Conservation (phyloP, 2,329 filamentous ascomycete genomes). For the Escovopsis sp. region DNA sequence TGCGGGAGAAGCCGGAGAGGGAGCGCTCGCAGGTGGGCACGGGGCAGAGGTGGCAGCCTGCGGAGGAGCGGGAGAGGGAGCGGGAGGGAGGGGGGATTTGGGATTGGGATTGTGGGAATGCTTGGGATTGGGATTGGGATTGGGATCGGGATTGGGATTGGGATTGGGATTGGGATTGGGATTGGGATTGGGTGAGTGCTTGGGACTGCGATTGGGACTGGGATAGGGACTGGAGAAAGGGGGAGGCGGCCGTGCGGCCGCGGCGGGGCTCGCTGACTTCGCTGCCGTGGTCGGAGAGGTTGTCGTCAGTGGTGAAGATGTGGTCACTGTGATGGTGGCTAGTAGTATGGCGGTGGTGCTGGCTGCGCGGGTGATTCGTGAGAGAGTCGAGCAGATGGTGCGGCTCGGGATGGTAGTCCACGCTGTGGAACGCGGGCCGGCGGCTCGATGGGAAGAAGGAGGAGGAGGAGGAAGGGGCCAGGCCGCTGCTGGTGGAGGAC, state of each 20-base stretch:
- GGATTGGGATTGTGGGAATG: slow-evolving; percentile 6
- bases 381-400: slow-evolving; percentile 9
- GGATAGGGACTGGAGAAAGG: slow-evolving; percentile 13
- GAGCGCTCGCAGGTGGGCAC: slow-evolving; percentile 22
- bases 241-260: slow-evolving; percentile 1
- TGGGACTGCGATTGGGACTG: slow-evolving; percentile 1
- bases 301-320: slow-evolving; percentile 8
- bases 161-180: slow-evolving; percentile 13
- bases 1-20: slow-evolving; percentile 19
- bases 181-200: slow-evolving; percentile 5
- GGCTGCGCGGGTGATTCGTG: no score
- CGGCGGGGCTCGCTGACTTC: slow-evolving; percentile 1
- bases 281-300: no score
- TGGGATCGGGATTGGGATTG: slow-evolving; percentile 14
- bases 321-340: slow-evolving; percentile 7
- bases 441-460: slow-evolving; percentile 7
- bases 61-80: slow-evolving; percentile 16
- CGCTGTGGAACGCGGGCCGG: slow-evolving; percentile 10
- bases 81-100: slow-evolving; percentile 15
- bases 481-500: no score
- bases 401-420: slow-evolving; percentile 16
- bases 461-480: no score
- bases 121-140: slow-evolving; percentile 1
- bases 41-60: slow-evolving; percentile 21
- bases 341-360: slow-evolving; percentile 6